These are phyloP conservation scores for Suhomyces sp. DNA, from an alignment of 805 yeast genomes.

Conservation along the genomic window DNA sequence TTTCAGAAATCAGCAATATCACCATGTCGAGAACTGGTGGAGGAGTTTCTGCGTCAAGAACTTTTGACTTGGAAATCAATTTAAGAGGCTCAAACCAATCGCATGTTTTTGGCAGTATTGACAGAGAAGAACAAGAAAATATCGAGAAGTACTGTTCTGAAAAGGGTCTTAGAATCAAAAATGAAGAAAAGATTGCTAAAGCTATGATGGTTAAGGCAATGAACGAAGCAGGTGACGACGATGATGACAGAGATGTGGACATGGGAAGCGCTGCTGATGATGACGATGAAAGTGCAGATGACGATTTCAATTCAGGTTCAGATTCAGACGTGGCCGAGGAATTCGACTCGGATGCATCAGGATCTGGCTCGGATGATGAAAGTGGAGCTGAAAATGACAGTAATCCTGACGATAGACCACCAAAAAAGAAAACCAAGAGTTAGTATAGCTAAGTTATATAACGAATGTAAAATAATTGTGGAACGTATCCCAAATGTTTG, in stretches of 20 bases:
- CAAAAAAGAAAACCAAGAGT: slow-evolving; percentile 16
- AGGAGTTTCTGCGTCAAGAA: slow-evolving; percentile 73
- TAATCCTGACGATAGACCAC: slow-evolving; percentile 13
- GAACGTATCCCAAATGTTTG: not conserved
- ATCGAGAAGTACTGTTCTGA: slow-evolving; percentile 74
- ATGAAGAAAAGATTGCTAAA: slow-evolving; percentile 87
- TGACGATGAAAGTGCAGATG: slow-evolving; percentile 74
- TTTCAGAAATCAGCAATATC: slow-evolving; percentile 70
- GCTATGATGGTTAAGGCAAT: slow-evolving; percentile 74
- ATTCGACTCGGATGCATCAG: slow-evolving; percentile 64
- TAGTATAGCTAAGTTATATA: slow-evolving; percentile 2
- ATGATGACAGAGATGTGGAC: slow-evolving; percentile 45
- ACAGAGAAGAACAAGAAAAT: slow-evolving; percentile 80
- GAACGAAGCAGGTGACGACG: slow-evolving; percentile 54
- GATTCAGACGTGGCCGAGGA: slow-evolving; percentile 82
- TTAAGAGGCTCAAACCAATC: slow-evolving; percentile 61
- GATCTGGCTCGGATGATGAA: slow-evolving; percentile 23
- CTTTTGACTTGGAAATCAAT: slow-evolving; percentile 85
- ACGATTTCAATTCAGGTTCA: slow-evolving; percentile 67
- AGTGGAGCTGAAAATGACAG: slow-evolving; percentile 27
- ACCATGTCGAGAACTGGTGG: slow-evolving; percentile 85
- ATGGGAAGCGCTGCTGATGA: slow-evolving; percentile 76
- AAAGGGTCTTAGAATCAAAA: slow-evolving; percentile 76
- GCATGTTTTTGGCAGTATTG: slow-evolving; percentile 84
- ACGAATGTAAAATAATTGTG: not conserved